Evolutionary conservation across 2,329 filamentous ascomycete genomes (phyloP).

Genomic region (Paecilomyces niveus): DNA sequence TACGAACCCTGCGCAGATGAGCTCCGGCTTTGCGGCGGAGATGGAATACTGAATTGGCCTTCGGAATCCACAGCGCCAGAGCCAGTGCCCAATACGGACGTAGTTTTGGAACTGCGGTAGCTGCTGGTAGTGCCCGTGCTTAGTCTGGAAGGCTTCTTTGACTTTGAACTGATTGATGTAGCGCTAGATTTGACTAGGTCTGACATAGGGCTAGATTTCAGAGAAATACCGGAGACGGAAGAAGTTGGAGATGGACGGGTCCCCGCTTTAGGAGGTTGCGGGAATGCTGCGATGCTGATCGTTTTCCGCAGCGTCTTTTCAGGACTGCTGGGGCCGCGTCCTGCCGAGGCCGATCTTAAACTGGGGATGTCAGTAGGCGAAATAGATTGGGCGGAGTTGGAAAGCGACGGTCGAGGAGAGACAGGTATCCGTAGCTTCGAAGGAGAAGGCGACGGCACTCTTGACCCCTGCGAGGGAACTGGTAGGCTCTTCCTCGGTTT

Average conservation of each 20-base stretch:
- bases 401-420: slow-evolving; percentile 45
- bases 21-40: slow-evolving; percentile 79
- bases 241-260: slow-evolving; percentile 56
- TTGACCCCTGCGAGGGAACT: slow-evolving; percentile 39
- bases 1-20: slow-evolving; percentile 91
- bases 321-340: slow-evolving; percentile 46
- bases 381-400: slow-evolving; percentile 41
- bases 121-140: slow-evolving; percentile 48
- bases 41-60: slow-evolving; percentile 68
- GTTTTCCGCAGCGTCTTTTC: slow-evolving; percentile 74
- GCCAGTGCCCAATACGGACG: slow-evolving; percentile 68
- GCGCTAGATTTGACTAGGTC: slow-evolving; percentile 38
- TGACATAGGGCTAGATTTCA: slow-evolving; percentile 22
- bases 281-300: slow-evolving; percentile 90
- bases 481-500: slow-evolving; percentile 48
- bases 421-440: slow-evolving; percentile 54
- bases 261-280: slow-evolving; percentile 71
- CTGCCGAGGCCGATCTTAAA: slow-evolving; percentile 48
- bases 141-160: slow-evolving; percentile 50
- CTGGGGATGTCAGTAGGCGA: slow-evolving; percentile 50
- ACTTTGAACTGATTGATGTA: slow-evolving; percentile 34
- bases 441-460: slow-evolving; percentile 40
- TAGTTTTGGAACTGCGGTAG: slow-evolving; percentile 47
- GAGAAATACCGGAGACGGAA: slow-evolving; percentile 29
- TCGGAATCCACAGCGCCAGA: slow-evolving; percentile 71